Percentiles rank a stretch among this genome's conserved stretches.
Conservation (phyloP, 495 filamentous ascomycete species). For the Opeltia flavorubescens region DNA sequence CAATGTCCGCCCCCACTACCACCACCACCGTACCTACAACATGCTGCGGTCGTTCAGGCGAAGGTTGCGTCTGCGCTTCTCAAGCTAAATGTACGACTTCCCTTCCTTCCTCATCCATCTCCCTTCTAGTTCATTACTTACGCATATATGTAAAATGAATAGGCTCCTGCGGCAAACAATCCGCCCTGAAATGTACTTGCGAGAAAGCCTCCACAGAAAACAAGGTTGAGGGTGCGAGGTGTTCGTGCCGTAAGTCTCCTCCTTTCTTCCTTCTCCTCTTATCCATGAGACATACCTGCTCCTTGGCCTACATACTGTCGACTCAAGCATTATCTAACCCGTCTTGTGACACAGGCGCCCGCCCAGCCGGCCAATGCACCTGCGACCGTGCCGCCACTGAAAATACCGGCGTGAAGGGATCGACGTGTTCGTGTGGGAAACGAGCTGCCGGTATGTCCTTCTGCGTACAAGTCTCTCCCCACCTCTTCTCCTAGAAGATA, state of each 20-base stretch:
- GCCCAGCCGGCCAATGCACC: conserved; percentile 68
- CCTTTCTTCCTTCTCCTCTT: conserved; percentile 4
- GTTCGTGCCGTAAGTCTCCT: conserved; percentile 61
- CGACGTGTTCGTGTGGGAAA: conserved; percentile 63
- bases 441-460: conserved; percentile 47
- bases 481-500: background rate
- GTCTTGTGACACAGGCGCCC: conserved; percentile 31
- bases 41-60: conserved; percentile 46
- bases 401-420: conserved; percentile 45
- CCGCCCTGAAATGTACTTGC: conserved; percentile 76
- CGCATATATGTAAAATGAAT: conserved; percentile 25
- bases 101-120: background rate
- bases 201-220: conserved; percentile 69
- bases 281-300: background rate
- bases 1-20: background rate
- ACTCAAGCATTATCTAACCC: conserved; percentile 1
- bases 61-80: conserved; percentile 45
- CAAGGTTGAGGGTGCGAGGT: conserved; percentile 52
- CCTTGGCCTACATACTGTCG: background rate
- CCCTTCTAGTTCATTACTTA: background rate
- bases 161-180: conserved; percentile 75
- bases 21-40: conserved; percentile 35
- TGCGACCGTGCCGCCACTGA: conserved; percentile 61
- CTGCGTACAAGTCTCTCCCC: conserved; percentile 1
- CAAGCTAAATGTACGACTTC: conserved; percentile 30